A percentile compares a stretch with the other conserved stretches of the same genome.
Conservation (phyloP, 257 asterid genomes). For the Oldenlandia corymbosa region DNA sequence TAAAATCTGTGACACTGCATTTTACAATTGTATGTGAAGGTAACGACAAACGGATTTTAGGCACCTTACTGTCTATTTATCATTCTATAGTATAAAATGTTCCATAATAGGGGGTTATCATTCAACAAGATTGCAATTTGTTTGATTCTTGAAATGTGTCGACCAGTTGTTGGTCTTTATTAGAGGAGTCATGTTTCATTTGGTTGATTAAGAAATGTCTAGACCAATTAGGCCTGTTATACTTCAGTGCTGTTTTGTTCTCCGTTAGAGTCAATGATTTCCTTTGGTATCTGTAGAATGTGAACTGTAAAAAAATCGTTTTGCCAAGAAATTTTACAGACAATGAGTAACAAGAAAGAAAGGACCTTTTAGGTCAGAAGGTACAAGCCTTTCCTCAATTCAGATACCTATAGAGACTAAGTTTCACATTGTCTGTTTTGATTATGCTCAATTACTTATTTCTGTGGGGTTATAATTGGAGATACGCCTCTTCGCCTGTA, state of each 20-base stretch:
- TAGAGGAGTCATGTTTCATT: background rate
- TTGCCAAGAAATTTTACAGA: no score
- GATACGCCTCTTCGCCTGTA: background rate
- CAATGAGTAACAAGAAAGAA: background rate
- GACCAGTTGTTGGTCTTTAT: background rate
- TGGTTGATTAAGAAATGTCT: background rate
- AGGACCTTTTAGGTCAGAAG: background rate
- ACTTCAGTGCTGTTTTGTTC: background rate
- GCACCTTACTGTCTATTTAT: background rate
- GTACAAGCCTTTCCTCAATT: background rate
- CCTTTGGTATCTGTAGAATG: no score
- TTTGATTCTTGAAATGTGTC: background rate
- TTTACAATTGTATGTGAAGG: background rate
- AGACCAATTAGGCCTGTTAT: background rate
- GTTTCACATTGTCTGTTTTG: background rate
- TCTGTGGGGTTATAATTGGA: background rate
- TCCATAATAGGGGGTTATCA: background rate
- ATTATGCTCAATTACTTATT: background rate
- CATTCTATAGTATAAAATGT: background rate
- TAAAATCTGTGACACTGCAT: background rate
- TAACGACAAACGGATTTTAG: background rate
- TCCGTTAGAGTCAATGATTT: no score
- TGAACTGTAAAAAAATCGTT: background rate
- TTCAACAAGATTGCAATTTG: background rate
- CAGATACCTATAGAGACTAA: background rate